Base-by-base conservation (phyloP, 2,329 filamentous ascomycete genomes). In the Mariannaea sp. region DNA sequence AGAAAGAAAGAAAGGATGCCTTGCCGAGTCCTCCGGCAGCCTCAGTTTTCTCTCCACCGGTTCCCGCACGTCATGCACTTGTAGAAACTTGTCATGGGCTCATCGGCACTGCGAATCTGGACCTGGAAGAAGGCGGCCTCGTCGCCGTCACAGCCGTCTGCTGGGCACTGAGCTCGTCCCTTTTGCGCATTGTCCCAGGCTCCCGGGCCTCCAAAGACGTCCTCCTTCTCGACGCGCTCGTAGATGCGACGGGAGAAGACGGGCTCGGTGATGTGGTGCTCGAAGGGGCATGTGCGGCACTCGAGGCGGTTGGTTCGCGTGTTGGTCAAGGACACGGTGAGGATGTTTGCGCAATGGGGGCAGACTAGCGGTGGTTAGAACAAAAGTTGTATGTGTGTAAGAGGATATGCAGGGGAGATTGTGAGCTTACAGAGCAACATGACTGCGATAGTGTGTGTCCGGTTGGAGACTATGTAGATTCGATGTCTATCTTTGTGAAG, bases 51-150 rank as follows among this genome's bases (percentile, higher is more conserved):
- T 73, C 84, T 82, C 86, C 86, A 89, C 50, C 83, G 75, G 57
- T 83, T 75, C 19, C 80, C 82, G 64, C 86, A 89, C 10, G 78
- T 79, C 82, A 87, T 88, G 68, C 86, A 89, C 84, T 92, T 94
- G 76, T 88, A 95, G 75, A 97, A 97, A 56, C 86, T 93, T 62
- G 94, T 99, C 89, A 96, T 97, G 56, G 94, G 94, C 80, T 99
- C 94, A 76, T 99, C 94, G 46, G 94, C 94, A 79, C 91, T 96
- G 65, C 94, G 86, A 75, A 97, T 97, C 81, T 99, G 94, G 65
- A 97, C 86, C 79, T 96, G 91, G 78, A 92, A 96, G 78, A 93
- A 97, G 59, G 92, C 95, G 3, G 94, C 94, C 76, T 91, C 85
- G 56, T 85, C 81, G 58, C 91, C 91, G 68, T 89, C 81, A 78